Evolutionary conservation across 257 asterid species (phyloP), one percentile per base, ranked within the genome.

Genomic region (Catharanthus roseus): DNA sequence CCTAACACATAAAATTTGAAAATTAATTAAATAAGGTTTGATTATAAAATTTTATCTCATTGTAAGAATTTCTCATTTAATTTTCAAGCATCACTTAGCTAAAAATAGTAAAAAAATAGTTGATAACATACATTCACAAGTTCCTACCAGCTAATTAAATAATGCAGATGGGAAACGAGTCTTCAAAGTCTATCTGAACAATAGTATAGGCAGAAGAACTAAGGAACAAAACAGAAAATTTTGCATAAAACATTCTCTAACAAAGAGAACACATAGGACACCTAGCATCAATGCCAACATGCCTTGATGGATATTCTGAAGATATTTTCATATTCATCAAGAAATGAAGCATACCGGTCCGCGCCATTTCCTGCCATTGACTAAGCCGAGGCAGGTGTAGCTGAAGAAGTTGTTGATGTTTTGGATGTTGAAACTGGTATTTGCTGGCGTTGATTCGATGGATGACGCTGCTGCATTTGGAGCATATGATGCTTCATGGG

Each of bases 401-500:
- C 77, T 53, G 84, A 81, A 71, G 81, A 41, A 18, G 80, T 71
- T 10, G 87, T 56, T 3, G 87, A 18, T 38, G 77, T 38, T 26
- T 86, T 79, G 28, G 87, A 78, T 62, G 83, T 58, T 28, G 81
- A 76, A 67, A 67, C 82, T 11, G 92, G 73, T 65, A 76, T 51
- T 56, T 82, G 81, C 60, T 79, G 84, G 36, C 10, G 54, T 16
- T 36, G 70, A 44, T 15, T 42, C 11, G 70, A 66, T 10, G 45
- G 56, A 15, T 5, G 70, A 15, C 55, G 75, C 73, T 87, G 89
- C 84, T 87, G 89, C 84, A 71, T 51, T 61, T 71, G 83, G 67
- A 64, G 67, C 87, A 87, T 74, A 68, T 72, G 90, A 68, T 83
- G 92, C 86, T 85, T 88, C 75, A 41, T n/a, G 0, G 84, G 71